phyloP scores from a whole-genome alignment of 208 protist species.

The Crithidia acanthocephali region DNA sequence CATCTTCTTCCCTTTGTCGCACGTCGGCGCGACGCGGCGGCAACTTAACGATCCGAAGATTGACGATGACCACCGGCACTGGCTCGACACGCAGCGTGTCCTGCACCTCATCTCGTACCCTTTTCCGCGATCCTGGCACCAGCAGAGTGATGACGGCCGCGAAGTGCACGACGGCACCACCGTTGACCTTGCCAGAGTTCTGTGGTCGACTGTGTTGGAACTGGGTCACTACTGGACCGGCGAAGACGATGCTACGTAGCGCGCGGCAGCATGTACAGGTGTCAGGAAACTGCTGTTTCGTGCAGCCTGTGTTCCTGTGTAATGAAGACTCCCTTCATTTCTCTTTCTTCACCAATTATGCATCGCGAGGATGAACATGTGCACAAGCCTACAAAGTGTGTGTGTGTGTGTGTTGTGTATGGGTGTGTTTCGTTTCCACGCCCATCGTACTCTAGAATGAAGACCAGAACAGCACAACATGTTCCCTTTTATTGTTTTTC shows the following conservation, averaged over 20 bases:
- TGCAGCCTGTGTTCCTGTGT: too few relatives aligned
- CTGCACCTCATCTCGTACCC: constrained; percentile 77
- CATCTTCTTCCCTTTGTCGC: constrained; percentile 28
- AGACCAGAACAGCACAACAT: too few relatives aligned
- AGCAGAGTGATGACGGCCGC: constrained; percentile 41
- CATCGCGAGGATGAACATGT: too few relatives aligned
- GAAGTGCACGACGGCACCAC: constrained; percentile 61
- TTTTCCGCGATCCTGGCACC: constrained; percentile 79
- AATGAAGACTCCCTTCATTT: too few relatives aligned
- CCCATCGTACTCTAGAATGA: too few relatives aligned
- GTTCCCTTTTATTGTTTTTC: too few relatives aligned
- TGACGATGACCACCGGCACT: constrained; percentile 85
- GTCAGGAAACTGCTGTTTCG: too few relatives aligned
- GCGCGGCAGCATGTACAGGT: background rate
- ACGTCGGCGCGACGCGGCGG: constrained; percentile 5
- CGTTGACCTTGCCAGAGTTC: constrained; percentile 42
- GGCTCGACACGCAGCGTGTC: constrained; percentile 70
- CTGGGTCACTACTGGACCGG: constrained; percentile 51
- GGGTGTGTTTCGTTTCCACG: too few relatives aligned
- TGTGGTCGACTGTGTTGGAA: constrained; percentile 48
- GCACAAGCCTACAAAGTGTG: too few relatives aligned
- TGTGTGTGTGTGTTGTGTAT: too few relatives aligned
- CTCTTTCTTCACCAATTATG: too few relatives aligned
- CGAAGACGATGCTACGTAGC: background rate
- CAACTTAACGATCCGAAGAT: background rate